Base-by-base conservation (phyloP, 805 yeast genomes). In the Hemisphaericaspora nanyangensis region DNA sequence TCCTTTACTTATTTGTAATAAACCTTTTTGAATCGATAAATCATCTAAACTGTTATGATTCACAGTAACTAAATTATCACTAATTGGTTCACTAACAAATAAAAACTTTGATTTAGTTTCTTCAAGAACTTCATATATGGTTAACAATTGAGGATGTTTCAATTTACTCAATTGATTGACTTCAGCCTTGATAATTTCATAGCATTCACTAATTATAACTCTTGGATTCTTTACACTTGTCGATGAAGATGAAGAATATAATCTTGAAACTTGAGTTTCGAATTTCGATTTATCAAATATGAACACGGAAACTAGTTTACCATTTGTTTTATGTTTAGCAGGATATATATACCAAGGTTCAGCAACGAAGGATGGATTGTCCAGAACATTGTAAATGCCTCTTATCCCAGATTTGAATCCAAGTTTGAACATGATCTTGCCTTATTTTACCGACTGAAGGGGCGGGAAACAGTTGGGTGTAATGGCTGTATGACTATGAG, bases 341-440 rank as follows among this genome's bases (percentile, higher is more conserved):
- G 91, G 88, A 53, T 77, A 85, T 0, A 90, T 79, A 6, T 80
- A 61, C 97, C 97, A 90, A 15, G 90, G 84, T 17, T 85, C 95
- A 6, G 83, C 72, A 13, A 71, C 68, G 60, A 89, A 88, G 10
- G 83, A 64, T 0, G 95, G 83, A 36, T 82, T 77, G 4, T 79
- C 71, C 41, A 89, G 81, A 20, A 85, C 77, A 12, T 81, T 72
- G 56, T 88, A 89, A 35, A 74, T 63, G 8, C 81, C 77, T 48
- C 80, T 75, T 35, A 83, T 83, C 0, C 88, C 88, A 5, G 79
- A 49, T 27, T 71, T 69, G 49, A 74, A 75, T 42, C 74, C 70
- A 7, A 75, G 70, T 42, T 66, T 74, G 52, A 77, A 76, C 82
- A 77, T 77, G 31, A 17, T 29, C 18, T 29, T 7, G 6, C 8